Percentiles rank a stretch among this genome's conserved stretches.
Conservation (phyloP, 2,329 filamentous ascomycete species). For the Cylindrodendrum hubeiense region DNA sequence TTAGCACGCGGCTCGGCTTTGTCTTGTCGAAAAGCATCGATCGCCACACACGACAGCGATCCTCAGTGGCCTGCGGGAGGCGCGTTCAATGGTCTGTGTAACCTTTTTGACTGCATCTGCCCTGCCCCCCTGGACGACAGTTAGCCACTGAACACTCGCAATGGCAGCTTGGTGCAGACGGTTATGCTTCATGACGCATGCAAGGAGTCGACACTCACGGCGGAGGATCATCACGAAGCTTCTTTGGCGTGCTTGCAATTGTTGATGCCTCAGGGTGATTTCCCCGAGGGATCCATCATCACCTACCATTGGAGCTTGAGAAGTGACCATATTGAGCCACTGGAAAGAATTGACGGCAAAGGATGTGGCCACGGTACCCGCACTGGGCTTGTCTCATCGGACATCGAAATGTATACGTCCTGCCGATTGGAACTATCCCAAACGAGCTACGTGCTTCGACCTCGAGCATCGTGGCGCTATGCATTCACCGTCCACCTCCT, state of each 20-base stretch:
- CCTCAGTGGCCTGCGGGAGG: conserved; percentile 19
- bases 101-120: conserved; percentile 15
- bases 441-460: background rate
- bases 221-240: conserved; percentile 5
- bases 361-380: background rate
- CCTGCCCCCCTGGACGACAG: conserved; percentile 6
- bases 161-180: background rate
- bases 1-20: conserved; percentile 19
- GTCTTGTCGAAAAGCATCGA: conserved; percentile 20
- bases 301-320: background rate
- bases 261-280: background rate
- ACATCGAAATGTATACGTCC: background rate
- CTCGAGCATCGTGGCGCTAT: background rate
- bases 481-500: background rate
- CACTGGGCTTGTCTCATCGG: background rate
- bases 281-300: background rate
- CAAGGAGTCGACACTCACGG: background rate
- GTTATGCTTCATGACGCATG: conserved; percentile 23
- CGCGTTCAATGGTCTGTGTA: conserved; percentile 12
- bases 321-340: background rate
- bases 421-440: background rate
- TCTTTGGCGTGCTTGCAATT: conserved; percentile 2
- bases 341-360: background rate
- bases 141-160: conserved; percentile 6
- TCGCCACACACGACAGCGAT: conserved; percentile 20